These are phyloP conservation scores for Euryodendron excelsum DNA, from an alignment of 148 eudicot species.

Conservation along the genomic window DNA sequence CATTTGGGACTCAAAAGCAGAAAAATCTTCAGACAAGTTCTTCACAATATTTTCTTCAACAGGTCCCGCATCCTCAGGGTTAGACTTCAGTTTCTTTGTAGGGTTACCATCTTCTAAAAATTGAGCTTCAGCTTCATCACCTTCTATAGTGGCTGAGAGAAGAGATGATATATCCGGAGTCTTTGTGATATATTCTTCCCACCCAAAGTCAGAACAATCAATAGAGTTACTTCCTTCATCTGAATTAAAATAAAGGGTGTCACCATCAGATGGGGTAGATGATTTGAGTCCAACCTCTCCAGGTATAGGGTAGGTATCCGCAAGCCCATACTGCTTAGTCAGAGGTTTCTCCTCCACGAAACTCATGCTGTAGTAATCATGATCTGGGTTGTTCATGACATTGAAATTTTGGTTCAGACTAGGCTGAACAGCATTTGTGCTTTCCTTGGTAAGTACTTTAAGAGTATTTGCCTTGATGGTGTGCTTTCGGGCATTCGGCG, in stretches of 20 bases:
- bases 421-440: conserved; percentile 29
- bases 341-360: conserved; percentile 62
- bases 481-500: conserved; percentile 32
- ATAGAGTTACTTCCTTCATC: conserved; percentile 79
- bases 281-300: conserved; percentile 32
- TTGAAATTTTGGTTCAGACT: conserved; percentile 30
- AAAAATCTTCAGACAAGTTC: conserved; percentile 36
- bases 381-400: conserved; percentile 28
- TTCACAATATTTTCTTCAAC: conserved; percentile 29
- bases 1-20: conserved; percentile 70
- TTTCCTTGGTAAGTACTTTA: conserved; percentile 29
- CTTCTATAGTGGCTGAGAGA: conserved; percentile 50
- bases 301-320: conserved; percentile 21
- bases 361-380: conserved; percentile 23
- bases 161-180: conserved; percentile 82
- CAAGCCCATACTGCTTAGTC: conserved; percentile 29
- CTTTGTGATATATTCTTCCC: conserved; percentile 58
- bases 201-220: conserved; percentile 67
- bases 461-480: conserved; percentile 34
- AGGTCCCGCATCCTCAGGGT: conserved; percentile 28
- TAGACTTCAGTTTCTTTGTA: conserved; percentile 54
- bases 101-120: conserved; percentile 44
- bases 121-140: conserved; percentile 38
- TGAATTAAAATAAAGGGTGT: conserved; percentile 48
- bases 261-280: conserved; percentile 29